A percentile compares a stretch with the other conserved stretches of the same genome.
Conservation (phyloP, 1,284 basidiomycete species). For the Marasmius tenuissimus region DNA sequence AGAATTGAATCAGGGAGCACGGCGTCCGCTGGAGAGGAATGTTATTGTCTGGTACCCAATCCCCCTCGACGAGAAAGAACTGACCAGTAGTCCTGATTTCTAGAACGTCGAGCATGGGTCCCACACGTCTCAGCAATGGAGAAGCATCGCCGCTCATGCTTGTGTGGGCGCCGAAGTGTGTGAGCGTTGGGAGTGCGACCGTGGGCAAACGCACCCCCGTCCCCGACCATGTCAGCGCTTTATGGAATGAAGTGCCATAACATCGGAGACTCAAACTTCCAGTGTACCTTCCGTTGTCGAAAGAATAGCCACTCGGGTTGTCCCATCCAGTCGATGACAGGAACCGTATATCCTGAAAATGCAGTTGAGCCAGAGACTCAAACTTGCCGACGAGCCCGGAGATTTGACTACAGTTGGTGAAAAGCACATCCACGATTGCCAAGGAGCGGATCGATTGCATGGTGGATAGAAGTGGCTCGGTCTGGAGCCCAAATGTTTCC, state of each 20-base stretch:
- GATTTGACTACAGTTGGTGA: constrained; percentile 4
- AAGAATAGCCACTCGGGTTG: background rate
- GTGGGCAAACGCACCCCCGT: background rate
- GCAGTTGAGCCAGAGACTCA: background rate
- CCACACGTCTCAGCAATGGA: background rate
- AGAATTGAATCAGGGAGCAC: background rate
- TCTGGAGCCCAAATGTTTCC: background rate
- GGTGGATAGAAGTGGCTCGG: background rate
- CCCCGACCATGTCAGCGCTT: background rate
- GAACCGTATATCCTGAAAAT: constrained; percentile 5
- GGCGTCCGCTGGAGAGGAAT: background rate
- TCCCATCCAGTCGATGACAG: background rate
- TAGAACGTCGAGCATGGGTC: background rate
- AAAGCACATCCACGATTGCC: constrained; percentile 9
- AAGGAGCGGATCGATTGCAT: constrained; percentile 6
- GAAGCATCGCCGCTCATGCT: background rate
- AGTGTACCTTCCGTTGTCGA: background rate
- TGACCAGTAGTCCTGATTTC: background rate
- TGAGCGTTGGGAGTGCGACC: background rate
- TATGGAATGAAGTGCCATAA: background rate
- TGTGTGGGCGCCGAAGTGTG: background rate
- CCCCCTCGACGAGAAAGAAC: background rate
- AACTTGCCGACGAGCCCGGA: constrained; percentile 8
- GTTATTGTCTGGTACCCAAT: background rate
- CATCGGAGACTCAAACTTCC: background rate